Base-by-base conservation (phyloP, 345 rosid genomes). In the Arabis hirsuta region DNA sequence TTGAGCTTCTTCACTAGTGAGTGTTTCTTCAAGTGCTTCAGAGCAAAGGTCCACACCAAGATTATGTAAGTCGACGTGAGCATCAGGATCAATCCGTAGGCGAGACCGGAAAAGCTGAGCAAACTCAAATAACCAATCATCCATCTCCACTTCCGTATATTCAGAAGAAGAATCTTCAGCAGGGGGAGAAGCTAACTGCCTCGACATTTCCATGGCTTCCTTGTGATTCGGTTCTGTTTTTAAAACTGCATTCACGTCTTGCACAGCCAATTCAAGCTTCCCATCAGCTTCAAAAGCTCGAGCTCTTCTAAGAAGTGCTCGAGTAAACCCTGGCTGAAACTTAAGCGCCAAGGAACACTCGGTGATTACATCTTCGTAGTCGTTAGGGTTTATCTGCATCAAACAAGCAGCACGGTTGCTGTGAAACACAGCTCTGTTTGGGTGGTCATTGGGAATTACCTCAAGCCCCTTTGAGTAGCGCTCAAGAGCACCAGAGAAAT, bases 21-120 rank as follows among this genome's bases (percentile, higher is more conserved):
- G 92, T 3, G 97, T 84, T 81, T 95, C 97, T 81, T 95, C 99
- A 7, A 95, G 81, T 5, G 99, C 97, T 84, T 95, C 97, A 0
- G 99, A 81, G 76, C 97, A 91, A n/a, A 87, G 87, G 82, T 91
- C 97, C 96, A 95, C 91, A 42, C 97, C 99, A 14, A 95, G 84
- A 77, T 95, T 96, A 61, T 95, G 97, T 78, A 91, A 81, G 54
- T 91, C 99, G 20, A 91, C 58, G 77, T 95, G 99, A 78, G 92
- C 97, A 81, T 95, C 97, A 0, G 99, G 93, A 76, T 95, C 99
- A 59, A 95, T 87, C 13, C 97, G 93, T 7, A 90, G 87, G 60
- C 88, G 90, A 58, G 90, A 82, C 48, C 96, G 88, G 83, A 95
- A 95, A 27, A 95, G 86, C 80, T 91, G 96, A 39, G 99, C 96